Evolutionary conservation across 2,329 filamentous ascomycete genomes (phyloP).

Genomic region (Fusarium hostae): DNA sequence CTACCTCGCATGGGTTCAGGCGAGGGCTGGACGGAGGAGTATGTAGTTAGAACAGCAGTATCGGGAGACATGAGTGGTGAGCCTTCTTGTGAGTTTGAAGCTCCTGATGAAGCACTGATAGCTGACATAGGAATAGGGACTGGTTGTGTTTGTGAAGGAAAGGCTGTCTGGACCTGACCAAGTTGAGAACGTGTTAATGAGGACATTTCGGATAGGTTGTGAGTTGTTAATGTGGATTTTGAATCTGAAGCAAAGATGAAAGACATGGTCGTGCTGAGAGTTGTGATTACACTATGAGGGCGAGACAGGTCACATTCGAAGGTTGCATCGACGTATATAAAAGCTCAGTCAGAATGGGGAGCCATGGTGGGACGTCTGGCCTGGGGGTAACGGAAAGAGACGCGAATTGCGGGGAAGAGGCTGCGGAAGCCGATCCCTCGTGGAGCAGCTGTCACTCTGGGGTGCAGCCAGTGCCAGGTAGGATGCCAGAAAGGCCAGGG

Average conservation of each 20-base stretch:
- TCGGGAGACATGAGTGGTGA: conserved; percentile 70
- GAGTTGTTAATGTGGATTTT: conserved; percentile 37
- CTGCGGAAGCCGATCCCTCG: conserved; percentile 43
- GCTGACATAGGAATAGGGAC: conserved; percentile 61
- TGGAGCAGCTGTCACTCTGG: conserved; percentile 42
- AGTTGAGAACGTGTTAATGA: conserved; percentile 55
- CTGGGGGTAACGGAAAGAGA: conserved; percentile 41
- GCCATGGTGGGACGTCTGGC: conserved; percentile 50
- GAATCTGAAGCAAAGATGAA: conserved; percentile 41
- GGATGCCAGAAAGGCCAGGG: conserved; percentile 32
- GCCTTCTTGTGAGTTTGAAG: conserved; percentile 64
- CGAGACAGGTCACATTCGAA: conserved; percentile 43
- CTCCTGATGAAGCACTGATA: conserved; percentile 65
- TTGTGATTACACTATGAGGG: conserved; percentile 40
- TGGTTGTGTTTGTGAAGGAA: conserved; percentile 52
- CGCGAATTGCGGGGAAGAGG: conserved; percentile 42
- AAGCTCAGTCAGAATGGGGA: conserved; percentile 47
- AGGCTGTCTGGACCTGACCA: conserved; percentile 60
- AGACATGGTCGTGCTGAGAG: conserved; percentile 41
- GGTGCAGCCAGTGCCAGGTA: conserved; percentile 39
- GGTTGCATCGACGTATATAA: conserved; percentile 54
- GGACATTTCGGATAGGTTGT: conserved; percentile 54
- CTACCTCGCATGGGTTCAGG: conserved; percentile 70
- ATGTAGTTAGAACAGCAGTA: conserved; percentile 63
- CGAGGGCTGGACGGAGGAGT: conserved; percentile 73